Evolutionary conservation across 2,329 filamentous ascomycete species (phyloP), one percentile per base, ranked within the genome.

Genomic region (Colletotrichum cuscutae): DNA sequence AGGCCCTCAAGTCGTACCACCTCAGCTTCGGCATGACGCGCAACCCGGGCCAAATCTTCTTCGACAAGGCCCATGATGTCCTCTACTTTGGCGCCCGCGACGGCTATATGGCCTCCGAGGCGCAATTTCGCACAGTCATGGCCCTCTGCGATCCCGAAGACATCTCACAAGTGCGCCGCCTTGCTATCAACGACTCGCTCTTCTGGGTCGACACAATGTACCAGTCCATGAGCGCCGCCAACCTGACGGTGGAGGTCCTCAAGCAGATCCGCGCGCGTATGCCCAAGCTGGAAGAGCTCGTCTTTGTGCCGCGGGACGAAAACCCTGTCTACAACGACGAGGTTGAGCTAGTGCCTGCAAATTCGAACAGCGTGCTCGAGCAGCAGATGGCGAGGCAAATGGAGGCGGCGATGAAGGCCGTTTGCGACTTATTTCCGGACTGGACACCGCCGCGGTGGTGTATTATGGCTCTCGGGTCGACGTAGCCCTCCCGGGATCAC

Each of bases 61-160:
- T 88, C 76, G 83, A 85, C 72, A 79, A 81, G 0, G 64, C 75
- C 15, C 76, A 76, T 62, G 86, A 88, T 71, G 81, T 86, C n/a
- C 79, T 88, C 64, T 88, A 85, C 76, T 87, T 88, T 74, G 86
- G 85, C 46, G 81, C 83, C 12, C 80, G 83, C 37, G 77, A 83
- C 30, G 85, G 85, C 64, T 84, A 82, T 78, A 85, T 85, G 81
- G 84, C 83, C 24, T 81, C 85, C 63, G 82, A 84, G 68, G 81
- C 85, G 6, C 82, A 87, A 74, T 84, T 88, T 68, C 81, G 82
- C 63, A 85, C 84, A 15, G 82, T 82, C 76, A 81, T 87, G 78
- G 77, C 81, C 64, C 80, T 87, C 76, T 84, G 82, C 74, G 79
- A 81, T 56, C 82, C 80, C 6, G 76, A 76, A 11, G 84, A 88